Conservation (phyloP, 2,329 filamentous ascomycete species). For the Neophaeococcomyces aloes region DNA sequence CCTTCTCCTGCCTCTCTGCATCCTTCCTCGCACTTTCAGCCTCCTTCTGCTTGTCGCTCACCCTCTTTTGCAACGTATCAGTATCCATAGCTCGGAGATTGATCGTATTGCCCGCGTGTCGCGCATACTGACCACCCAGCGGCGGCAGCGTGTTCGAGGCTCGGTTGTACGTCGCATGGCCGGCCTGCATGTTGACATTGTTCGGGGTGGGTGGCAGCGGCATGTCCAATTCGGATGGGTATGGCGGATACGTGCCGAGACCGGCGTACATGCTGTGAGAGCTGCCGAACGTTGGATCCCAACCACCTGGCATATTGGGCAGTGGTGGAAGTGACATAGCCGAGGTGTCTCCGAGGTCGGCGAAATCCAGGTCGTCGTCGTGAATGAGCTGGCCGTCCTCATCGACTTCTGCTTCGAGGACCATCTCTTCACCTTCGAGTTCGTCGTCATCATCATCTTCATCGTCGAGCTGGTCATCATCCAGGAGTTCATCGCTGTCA, state of each 20-base stretch:
- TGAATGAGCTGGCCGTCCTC: neutral
- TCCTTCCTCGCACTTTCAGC: conserved; percentile 62
- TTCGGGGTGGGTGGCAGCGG: neutral
- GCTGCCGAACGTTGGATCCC: conserved; percentile 3
- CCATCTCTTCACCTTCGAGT: conserved; percentile 6
- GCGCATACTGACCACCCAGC: conserved; percentile 23
- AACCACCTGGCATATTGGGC: conserved; percentile 3
- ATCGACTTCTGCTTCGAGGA: conserved; percentile 4
- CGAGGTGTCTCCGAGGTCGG: conserved; percentile 7
- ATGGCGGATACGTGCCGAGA: neutral
- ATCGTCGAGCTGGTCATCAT: conserved; percentile 15
- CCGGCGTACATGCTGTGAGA: conserved; percentile 9
- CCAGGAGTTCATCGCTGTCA: conserved; percentile 10
- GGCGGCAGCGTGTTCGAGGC: conserved; percentile 26
- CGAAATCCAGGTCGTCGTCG: neutral
- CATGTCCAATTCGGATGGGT: neutral
- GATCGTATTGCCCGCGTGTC: conserved; percentile 15
- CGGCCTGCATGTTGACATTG: conserved; percentile 2
- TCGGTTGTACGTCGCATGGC: conserved; percentile 28
- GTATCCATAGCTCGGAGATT: conserved; percentile 32
- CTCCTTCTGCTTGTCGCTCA: conserved; percentile 44
- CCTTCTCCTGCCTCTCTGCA: conserved; percentile 43
- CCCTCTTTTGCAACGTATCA: conserved; percentile 31
- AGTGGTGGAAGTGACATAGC: neutral
- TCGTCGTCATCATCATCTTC: conserved; percentile 15